These are phyloP conservation scores for Crithidia brevicula DNA, from an alignment of 208 protist genomes.

Conservation along the genomic window DNA sequence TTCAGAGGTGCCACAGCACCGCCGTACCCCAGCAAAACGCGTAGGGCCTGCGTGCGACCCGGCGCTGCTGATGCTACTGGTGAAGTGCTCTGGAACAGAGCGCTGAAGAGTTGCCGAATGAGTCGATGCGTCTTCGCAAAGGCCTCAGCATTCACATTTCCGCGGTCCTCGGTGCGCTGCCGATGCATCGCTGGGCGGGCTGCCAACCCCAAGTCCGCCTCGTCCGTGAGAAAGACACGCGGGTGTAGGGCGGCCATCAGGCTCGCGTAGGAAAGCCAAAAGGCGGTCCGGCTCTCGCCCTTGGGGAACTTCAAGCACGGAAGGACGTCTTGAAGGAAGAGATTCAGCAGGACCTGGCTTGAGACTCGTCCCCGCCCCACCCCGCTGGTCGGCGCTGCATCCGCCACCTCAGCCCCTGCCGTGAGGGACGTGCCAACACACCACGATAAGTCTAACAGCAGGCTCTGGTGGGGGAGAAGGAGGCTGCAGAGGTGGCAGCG, in stretches of 20 bases:
- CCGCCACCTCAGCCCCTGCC: not conserved
- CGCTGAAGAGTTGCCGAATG: constrained; percentile 19
- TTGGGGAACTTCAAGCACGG: constrained; percentile 40
- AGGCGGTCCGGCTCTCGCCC: constrained; percentile 30
- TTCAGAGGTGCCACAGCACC: constrained; percentile 24
- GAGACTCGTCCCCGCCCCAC: constrained; percentile 3
- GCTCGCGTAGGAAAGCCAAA: constrained; percentile 43
- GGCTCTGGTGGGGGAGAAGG: constrained; percentile 61
- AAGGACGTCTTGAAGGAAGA: constrained; percentile 47
- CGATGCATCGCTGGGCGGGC: not conserved
- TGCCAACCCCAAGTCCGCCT: constrained; percentile 2
- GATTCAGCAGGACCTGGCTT: constrained; percentile 16
- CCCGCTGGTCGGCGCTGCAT: not conserved
- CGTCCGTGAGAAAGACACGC: constrained; percentile 8
- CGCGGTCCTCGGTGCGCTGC: not conserved
- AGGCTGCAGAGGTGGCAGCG: constrained; percentile 32
- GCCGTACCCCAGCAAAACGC: constrained; percentile 40
- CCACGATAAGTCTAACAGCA: constrained; percentile 65
- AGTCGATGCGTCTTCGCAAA: constrained; percentile 17
- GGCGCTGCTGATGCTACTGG: constrained; percentile 2
- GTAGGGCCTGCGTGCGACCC: constrained; percentile 34
- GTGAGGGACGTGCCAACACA: constrained; percentile 34
- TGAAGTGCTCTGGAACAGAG: constrained; percentile 12
- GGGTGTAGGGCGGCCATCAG: constrained; percentile 27
- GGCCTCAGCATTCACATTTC: constrained; percentile 5